A percentile compares a stretch with the other conserved stretches of the same genome.
Evolutionary conservation across 495 filamentous ascomycete species (phyloP).

Genomic region (Aspergillus cavernicola): DNA sequence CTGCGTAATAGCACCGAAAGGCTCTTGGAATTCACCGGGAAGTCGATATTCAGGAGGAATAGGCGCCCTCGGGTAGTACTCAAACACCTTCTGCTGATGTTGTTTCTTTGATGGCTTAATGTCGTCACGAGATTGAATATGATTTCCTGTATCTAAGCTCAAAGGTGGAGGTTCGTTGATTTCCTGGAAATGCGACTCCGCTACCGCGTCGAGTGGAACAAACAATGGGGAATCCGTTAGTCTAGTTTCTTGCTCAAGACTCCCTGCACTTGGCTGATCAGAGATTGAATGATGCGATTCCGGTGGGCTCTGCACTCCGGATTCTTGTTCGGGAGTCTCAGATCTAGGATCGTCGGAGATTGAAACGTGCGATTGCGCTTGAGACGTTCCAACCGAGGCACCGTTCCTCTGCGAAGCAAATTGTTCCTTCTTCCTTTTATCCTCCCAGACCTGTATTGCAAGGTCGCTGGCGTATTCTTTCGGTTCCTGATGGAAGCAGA

Average conservation of each 20-base stretch:
- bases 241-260: not conserved
- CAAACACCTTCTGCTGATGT: not conserved
- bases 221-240: conserved; percentile 17
- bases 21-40: conserved; percentile 17
- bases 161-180: not conserved
- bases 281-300: not conserved
- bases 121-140: not conserved
- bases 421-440: conserved; percentile 15
- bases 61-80: conserved; percentile 1
- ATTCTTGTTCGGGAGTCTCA: not conserved
- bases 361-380: not conserved
- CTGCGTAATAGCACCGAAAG: not conserved
- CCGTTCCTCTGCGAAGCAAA: not conserved
- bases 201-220: conserved; percentile 12
- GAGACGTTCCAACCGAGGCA: not conserved
- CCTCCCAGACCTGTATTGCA: conserved; percentile 34
- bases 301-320: not conserved
- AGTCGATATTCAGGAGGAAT: conserved; percentile 19
- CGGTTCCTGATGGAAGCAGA: conserved; percentile 29
- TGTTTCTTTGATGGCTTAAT: not conserved
- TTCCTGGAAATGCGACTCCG: conserved; percentile 7
- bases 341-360: not conserved
- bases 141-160: not conserved
- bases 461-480: conserved; percentile 35
- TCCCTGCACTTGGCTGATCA: not conserved